These are phyloP conservation scores for Schizochytrium sp. DNA, from an alignment of 108 stramenopile genomes.

Conservation along the genomic window DNA sequence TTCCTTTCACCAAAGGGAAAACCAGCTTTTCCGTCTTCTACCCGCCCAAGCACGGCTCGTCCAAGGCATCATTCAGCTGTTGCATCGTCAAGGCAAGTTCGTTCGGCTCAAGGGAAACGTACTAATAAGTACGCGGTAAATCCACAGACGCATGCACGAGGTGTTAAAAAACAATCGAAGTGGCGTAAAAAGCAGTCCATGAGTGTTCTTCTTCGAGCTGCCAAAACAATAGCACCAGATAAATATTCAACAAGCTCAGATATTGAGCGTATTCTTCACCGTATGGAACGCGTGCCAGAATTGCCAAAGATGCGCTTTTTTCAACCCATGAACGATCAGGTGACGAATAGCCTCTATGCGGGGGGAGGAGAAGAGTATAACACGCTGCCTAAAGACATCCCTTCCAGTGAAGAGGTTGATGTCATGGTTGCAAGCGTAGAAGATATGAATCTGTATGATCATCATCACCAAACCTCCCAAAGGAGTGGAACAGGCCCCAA, in stretches of 20 bases:
- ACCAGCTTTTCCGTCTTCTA: too few species aligned
- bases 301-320: background rate
- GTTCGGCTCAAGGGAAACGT: too few species aligned
- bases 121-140: background rate
- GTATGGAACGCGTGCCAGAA: constrained; percentile 4
- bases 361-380: background rate
- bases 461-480: too few species aligned
- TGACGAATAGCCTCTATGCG: background rate
- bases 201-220: background rate
- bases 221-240: background rate
- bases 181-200: constrained; percentile 30
- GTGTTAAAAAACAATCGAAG: background rate
- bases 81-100: too few species aligned
- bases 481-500: too few species aligned
- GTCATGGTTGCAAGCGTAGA: too few species aligned
- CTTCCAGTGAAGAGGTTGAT: too few species aligned
- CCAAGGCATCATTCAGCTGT: too few species aligned
- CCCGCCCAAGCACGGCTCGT: too few species aligned
- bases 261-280: background rate
- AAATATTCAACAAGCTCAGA: background rate
- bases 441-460: too few species aligned
- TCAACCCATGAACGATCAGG: background rate
- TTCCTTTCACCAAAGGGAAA: too few species aligned
- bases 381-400: too few species aligned
- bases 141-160: background rate